Percentiles rank a stretch among this genome's conserved stretches.
These are phyloP conservation scores for Catharanthus roseus DNA, from an alignment of 257 asterid genomes.

Conservation along the genomic window DNA sequence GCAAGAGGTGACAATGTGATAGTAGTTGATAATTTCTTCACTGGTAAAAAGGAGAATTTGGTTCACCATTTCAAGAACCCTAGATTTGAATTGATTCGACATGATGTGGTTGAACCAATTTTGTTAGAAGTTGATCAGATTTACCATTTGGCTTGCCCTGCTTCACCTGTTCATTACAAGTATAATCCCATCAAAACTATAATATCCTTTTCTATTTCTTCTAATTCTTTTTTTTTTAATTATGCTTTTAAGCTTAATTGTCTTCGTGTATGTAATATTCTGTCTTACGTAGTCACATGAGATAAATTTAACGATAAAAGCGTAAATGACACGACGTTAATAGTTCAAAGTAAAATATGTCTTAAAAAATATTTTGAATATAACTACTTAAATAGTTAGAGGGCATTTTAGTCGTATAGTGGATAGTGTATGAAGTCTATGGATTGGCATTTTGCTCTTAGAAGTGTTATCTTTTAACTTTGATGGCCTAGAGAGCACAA, in stretches of 20 bases:
- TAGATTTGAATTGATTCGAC: slow-evolving; percentile 72
- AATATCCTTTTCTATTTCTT: slow-evolving; percentile 48
- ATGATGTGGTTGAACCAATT: slow-evolving; percentile 87
- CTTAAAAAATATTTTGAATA: too few species aligned
- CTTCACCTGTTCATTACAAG: slow-evolving; percentile 92
- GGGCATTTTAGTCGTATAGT: too few species aligned
- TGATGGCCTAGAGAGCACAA: slow-evolving; percentile 48
- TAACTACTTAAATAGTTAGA: too few species aligned
- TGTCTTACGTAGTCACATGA: too few species aligned
- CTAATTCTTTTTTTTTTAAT: background rate
- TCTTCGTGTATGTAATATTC: background rate
- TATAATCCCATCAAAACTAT: slow-evolving; percentile 91
- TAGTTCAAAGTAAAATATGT: too few species aligned
- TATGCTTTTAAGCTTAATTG: background rate
- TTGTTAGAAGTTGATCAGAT: slow-evolving; percentile 83
- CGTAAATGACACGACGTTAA: too few species aligned
- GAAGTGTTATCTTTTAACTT: slow-evolving; percentile 41
- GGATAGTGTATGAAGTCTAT: too few species aligned
- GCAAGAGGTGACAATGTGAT: slow-evolving; percentile 81
- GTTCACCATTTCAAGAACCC: slow-evolving; percentile 63
- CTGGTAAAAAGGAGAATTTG: slow-evolving; percentile 66
- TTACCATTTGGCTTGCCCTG: slow-evolving; percentile 96
- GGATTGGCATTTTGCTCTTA: background rate
- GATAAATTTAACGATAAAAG: too few species aligned
- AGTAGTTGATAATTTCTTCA: slow-evolving; percentile 76